Evolutionary conservation across 331 rosid species (phyloP).

Genomic region (Pyrus hybrid): DNA sequence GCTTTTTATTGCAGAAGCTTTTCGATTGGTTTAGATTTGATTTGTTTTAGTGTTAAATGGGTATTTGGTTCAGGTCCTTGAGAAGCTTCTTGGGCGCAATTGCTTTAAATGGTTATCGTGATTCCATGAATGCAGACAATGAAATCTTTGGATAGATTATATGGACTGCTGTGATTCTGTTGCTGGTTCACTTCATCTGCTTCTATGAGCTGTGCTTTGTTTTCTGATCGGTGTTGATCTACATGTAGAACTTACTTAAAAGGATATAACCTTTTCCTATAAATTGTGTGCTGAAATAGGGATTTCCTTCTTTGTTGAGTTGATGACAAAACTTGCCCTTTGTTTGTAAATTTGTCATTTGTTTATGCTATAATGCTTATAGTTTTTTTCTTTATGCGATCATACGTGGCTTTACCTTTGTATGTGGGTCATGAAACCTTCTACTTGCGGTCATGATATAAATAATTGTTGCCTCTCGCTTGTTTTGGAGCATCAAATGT

Average conservation of each 20-base stretch:
- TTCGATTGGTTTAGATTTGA: slow-evolving; percentile 14
- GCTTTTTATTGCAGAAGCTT: neutral
- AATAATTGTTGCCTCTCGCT: neutral
- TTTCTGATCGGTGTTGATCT: slow-evolving; percentile 37
- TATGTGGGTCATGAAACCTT: neutral
- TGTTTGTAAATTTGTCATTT: neutral
- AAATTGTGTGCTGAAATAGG: slow-evolving; percentile 5
- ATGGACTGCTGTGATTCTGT: slow-evolving; percentile 70
- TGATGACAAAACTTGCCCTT: neutral
- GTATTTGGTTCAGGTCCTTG: slow-evolving; percentile 73
- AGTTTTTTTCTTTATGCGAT: neutral
- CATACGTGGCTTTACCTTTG: neutral
- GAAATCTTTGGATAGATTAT: slow-evolving; percentile 71
- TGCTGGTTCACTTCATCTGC: slow-evolving; percentile 74
- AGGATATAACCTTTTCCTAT: slow-evolving; percentile 21
- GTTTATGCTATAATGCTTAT: neutral
- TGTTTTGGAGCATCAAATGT: neutral
- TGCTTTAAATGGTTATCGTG: slow-evolving; percentile 84
- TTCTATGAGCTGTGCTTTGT: slow-evolving; percentile 44
- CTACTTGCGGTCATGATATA: neutral
- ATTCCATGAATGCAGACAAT: slow-evolving; percentile 74
- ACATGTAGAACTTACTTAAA: slow-evolving; percentile 40
- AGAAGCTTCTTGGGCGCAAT: slow-evolving; percentile 77
- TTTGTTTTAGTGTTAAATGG: slow-evolving; percentile 46
- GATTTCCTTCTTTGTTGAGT: neutral